Conservation (phyloP, 116 monocot species). For the Zostera marina region DNA sequence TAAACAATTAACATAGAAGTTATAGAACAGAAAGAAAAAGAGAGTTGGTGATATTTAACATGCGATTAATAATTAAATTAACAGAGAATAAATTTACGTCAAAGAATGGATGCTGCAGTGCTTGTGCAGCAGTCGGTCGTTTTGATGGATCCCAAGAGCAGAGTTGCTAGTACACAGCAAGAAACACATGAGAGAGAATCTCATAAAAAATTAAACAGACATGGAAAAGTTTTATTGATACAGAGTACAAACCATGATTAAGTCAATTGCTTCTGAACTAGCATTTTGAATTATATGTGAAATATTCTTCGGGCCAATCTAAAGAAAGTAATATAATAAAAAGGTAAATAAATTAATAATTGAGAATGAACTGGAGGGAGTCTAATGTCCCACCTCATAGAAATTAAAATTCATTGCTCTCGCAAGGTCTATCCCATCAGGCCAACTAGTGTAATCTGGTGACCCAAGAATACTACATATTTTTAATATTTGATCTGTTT, state of each 20-base stretch:
- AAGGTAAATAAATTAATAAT: background rate
- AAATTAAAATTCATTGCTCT: conserved; percentile 33
- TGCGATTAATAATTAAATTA: too few species aligned
- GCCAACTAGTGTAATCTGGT: conserved; percentile 59
- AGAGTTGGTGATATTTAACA: too few species aligned
- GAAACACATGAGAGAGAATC: too few species aligned
- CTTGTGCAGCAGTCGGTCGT: conserved; percentile 70
- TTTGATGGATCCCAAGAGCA: conserved; percentile 76
- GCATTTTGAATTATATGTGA: conserved; percentile 59
- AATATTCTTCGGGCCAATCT: conserved; percentile 49
- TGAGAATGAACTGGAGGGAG: background rate
- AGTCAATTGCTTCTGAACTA: conserved; percentile 67
- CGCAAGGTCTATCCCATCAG: conserved; percentile 40
- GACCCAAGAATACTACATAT: conserved; percentile 70
- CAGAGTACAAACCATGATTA: conserved; percentile 44
- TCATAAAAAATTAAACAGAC: background rate
- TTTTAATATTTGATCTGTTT: conserved; percentile 76
- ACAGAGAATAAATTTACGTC: conserved; percentile 29
- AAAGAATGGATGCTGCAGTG: conserved; percentile 81
- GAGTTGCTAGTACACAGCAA: conserved; percentile 26
- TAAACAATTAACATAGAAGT: too few species aligned
- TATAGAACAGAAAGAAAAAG: background rate
- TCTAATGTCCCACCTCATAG: conserved; percentile 32
- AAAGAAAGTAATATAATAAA: conserved; percentile 7
- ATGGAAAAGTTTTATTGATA: background rate